Percentiles rank a stretch among this genome's conserved stretches.
Evolutionary conservation across 371 early-diverging fungal species (phyloP).

Genomic region (Mortierella sp.): DNA sequence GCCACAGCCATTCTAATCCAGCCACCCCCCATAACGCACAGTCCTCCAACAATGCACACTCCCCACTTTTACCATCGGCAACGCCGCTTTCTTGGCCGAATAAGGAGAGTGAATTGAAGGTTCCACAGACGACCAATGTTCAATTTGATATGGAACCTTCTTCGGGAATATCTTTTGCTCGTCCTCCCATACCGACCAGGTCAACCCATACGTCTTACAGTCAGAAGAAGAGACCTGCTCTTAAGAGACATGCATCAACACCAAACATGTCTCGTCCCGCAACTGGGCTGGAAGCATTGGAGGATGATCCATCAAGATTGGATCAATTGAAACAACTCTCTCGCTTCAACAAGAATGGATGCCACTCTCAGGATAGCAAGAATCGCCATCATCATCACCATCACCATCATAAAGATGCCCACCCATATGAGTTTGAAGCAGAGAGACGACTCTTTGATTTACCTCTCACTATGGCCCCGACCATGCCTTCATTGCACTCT

Average conservation of each 20-base stretch:
- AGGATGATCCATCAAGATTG: slow-evolving; percentile 29
- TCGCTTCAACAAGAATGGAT: slow-evolving; percentile 6
- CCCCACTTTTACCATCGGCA: slow-evolving; percentile 32
- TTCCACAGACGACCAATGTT: slow-evolving; percentile 12
- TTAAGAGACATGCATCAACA: slow-evolving; percentile 33
- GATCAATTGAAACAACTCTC: slow-evolving; percentile 21
- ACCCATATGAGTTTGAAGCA: neutral
- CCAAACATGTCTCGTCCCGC: slow-evolving; percentile 37
- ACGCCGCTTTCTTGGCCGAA: slow-evolving; percentile 33
- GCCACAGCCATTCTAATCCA: slow-evolving; percentile 10
- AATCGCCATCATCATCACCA: neutral
- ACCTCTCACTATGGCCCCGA: slow-evolving; percentile 7
- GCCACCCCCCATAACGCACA: slow-evolving; percentile 10
- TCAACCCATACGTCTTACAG: slow-evolving; percentile 4
- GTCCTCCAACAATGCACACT: slow-evolving; percentile 8
- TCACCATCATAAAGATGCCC: neutral
- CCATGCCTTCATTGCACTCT: slow-evolving; percentile 3
- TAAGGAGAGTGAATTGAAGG: slow-evolving; percentile 10
- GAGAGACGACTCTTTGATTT: slow-evolving; percentile 8
- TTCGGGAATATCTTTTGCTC: slow-evolving; percentile 6
- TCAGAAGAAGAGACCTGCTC: slow-evolving; percentile 12
- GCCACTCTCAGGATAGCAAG: slow-evolving; percentile 6
- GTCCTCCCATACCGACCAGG: neutral
- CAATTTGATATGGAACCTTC: neutral
- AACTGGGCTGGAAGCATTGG: slow-evolving; percentile 40